Base-by-base conservation (phyloP, 2,329 filamentous ascomycete species). In the Stemphylium vesicarium region DNA sequence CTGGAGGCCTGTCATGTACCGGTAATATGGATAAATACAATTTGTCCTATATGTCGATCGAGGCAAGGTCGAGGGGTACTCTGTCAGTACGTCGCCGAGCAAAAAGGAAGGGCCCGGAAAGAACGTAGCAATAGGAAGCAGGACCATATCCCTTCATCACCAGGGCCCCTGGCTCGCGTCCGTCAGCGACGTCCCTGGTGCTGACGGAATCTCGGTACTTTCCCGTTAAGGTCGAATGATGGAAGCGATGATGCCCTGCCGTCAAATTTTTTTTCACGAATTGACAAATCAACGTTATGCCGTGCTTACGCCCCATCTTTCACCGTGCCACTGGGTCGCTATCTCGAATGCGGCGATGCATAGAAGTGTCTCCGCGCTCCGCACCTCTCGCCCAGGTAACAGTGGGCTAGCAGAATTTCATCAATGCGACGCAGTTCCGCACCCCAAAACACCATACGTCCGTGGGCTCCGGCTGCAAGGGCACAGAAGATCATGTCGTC, bases 21-120 rank as follows among this genome's bases (percentile, higher is more conserved):
- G 47, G 47, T 48, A 55, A 50, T 55, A 44, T 55, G 57, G 57
- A 15, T 60, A 55, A 57, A 55, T 58, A 29, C 37, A 26, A 35
- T 31, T 35, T 33, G 35, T 46, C 22, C 33, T 20, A 39, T 45
- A 58, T 50, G 47, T 46, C 50, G 50, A 60, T 54, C 54, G 38
- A 49, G 47, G 47, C 29, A 52, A 15, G 32, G 41, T 22, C 37
- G 18, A 16, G 41, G 35, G 31, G 11, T 10, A n/a, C 33, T 11
- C 29, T 20, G 46, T 33, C 24, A 40, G 13, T 26, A 35, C 16
- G 24, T 51, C 24, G 42, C 33, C 33, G 33, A 37, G 33, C 32
- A 40, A 31, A 37, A 43, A 42, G 42, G 38, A 46, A 32, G 12
- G 16, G 46, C 13, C 33, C 31, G 32, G 13, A 36, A 53, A 31